A percentile compares a stretch with the other conserved stretches of the same genome.
phyloP scores from a whole-genome alignment of 805 yeast species.

The Cyberlindnera xishuangbannaensis region DNA sequence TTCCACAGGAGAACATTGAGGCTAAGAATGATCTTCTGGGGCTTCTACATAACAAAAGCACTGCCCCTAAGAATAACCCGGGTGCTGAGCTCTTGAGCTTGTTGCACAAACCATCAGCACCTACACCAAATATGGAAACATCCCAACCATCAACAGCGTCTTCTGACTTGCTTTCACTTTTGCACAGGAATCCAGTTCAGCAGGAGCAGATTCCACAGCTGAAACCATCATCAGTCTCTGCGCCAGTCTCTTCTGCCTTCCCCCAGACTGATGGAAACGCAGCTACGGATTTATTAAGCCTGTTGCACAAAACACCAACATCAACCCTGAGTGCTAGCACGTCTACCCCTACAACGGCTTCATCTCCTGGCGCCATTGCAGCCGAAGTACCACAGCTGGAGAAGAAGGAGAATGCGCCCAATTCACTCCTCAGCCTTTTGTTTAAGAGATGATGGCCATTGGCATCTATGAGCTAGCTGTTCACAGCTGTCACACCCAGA shows the following conservation, averaged over 20 bases:
- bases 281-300: neutral
- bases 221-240: too few relatives aligned
- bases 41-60: conserved; percentile 10
- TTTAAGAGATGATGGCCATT: neutral
- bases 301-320: neutral
- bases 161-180: too few relatives aligned
- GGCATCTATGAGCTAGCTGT: too few relatives aligned
- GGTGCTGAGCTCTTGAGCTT: conserved; percentile 1
- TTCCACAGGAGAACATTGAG: conserved; percentile 2
- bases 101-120: conserved; percentile 2
- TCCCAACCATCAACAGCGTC: too few relatives aligned
- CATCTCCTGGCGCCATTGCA: too few relatives aligned
- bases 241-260: too few relatives aligned
- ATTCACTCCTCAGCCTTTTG: neutral
- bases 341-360: too few relatives aligned
- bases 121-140: neutral
- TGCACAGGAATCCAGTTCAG: too few relatives aligned
- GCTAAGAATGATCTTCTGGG: conserved; percentile 11
- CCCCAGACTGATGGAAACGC: neutral
- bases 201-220: neutral
- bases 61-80: neutral
- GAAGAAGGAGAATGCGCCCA: neutral
- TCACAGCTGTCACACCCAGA: too few relatives aligned
- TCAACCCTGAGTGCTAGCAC: too few relatives aligned
- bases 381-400: neutral